phyloP scores from a whole-genome alignment of 495 filamentous ascomycete genomes.

The Talaromyces adpressus region DNA sequence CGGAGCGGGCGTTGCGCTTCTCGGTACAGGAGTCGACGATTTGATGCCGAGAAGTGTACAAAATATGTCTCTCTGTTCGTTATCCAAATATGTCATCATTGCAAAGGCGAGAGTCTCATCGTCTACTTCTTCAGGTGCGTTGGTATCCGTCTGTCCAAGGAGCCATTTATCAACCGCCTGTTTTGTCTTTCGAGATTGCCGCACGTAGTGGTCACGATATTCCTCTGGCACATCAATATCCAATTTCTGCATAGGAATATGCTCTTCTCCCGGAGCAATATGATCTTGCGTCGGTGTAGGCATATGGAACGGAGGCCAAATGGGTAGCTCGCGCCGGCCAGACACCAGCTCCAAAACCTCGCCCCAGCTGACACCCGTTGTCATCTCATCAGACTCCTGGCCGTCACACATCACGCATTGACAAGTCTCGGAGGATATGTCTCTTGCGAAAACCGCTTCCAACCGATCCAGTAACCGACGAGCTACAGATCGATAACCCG shows the following conservation, averaged over 20 bases:
- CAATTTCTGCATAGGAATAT: conserved; percentile 69
- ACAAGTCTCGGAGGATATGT: conserved; percentile 78
- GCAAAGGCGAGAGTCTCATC: conserved; percentile 90
- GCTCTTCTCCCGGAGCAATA: conserved; percentile 43
- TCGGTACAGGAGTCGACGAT: conserved; percentile 37
- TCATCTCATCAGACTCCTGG: conserved; percentile 42
- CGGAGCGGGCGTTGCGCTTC: conserved; percentile 34
- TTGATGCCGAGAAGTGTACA: conserved; percentile 68
- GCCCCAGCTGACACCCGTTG: conserved; percentile 84
- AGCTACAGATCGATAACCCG: conserved; percentile 92
- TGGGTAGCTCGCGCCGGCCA: conserved; percentile 74
- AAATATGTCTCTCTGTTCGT: conserved; percentile 68
- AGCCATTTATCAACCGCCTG: conserved; percentile 83
- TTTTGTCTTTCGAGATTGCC: conserved; percentile 81
- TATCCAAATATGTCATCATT: conserved; percentile 78
- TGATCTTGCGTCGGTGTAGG: conserved; percentile 43
- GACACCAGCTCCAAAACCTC: conserved; percentile 91
- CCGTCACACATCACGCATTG: conserved; percentile 71
- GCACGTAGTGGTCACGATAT: conserved; percentile 79
- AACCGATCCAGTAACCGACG: conserved; percentile 85
- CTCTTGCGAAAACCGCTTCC: conserved; percentile 86
- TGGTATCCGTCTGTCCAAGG: conserved; percentile 61
- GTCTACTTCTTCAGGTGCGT: conserved; percentile 77
- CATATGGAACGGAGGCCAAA: conserved; percentile 81
- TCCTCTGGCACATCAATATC: conserved; percentile 90